phyloP scores from a whole-genome alignment of 2,329 filamentous ascomycete species.

The Basipetospora chlamydospora region DNA sequence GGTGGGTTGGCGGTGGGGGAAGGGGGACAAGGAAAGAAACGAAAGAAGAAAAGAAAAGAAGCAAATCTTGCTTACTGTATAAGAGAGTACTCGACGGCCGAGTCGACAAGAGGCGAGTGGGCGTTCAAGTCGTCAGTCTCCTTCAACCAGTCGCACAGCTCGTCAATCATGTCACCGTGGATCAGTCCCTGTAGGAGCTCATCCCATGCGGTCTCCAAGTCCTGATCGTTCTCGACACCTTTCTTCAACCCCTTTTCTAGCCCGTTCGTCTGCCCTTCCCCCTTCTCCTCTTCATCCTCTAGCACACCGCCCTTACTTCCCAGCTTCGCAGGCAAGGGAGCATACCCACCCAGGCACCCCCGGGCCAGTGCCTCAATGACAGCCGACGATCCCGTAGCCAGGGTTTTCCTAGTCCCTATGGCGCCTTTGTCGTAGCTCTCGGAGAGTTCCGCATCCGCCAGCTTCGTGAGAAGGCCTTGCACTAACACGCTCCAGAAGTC shows the following conservation, averaged over 20 bases:
- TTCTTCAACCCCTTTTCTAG: no score
- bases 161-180: conserved; percentile 53
- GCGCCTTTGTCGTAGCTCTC: conserved; percentile 73
- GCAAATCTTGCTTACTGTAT: conserved; percentile 41
- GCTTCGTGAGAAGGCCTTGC: conserved; percentile 41
- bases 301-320: conserved; percentile 9
- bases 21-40: background rate
- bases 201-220: conserved; percentile 46
- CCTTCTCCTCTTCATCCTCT: conserved; percentile 42
- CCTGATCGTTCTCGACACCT: conserved; percentile 19
- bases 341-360: conserved; percentile 49
- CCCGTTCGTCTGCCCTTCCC: no score
- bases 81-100: conserved; percentile 50
- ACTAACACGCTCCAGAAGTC: conserved; percentile 53
- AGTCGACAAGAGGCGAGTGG: conserved; percentile 46
- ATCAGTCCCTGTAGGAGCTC: conserved; percentile 51
- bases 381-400: conserved; percentile 56
- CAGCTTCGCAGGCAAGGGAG: conserved; percentile 4
- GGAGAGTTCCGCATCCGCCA: conserved; percentile 55
- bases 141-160: conserved; percentile 45
- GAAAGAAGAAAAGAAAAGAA: conserved; percentile 6
- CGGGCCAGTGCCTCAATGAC: conserved; percentile 55
- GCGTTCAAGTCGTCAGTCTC: conserved; percentile 48
- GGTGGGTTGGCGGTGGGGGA: no score
- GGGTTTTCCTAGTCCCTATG: conserved; percentile 58